These are phyloP conservation scores for Pseudogymnoascus sp. DNA, from an alignment of 2,329 filamentous ascomycete genomes.

Conservation along the genomic window DNA sequence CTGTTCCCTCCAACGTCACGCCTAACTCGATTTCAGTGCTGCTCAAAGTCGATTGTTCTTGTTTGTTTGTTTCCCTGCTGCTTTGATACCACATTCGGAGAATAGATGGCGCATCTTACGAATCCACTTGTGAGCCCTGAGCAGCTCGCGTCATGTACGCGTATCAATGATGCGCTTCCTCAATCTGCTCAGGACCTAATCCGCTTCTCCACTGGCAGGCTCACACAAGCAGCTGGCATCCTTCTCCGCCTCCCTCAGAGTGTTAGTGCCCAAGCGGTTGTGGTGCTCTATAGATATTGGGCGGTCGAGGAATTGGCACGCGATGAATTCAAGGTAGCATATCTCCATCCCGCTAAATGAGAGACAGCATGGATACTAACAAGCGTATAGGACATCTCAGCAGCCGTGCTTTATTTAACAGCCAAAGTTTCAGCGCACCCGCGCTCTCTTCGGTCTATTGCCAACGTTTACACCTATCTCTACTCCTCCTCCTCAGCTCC, in stretches of 20 bases:
- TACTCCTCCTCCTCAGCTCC: slow-evolving; percentile 49
- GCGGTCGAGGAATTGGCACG: slow-evolving; percentile 46
- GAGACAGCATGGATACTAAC: slow-evolving; percentile 9
- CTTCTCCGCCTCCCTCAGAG: slow-evolving; percentile 80
- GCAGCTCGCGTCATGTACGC: slow-evolving; percentile 54
- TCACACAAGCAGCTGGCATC: slow-evolving; percentile 72
- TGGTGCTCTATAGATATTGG: slow-evolving; percentile 78
- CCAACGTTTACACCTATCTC: slow-evolving; percentile 81
- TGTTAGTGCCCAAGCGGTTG: slow-evolving; percentile 75
- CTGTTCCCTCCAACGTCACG: background rate
- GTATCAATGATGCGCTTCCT: slow-evolving; percentile 50
- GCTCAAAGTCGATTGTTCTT: background rate
- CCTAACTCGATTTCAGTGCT: background rate
- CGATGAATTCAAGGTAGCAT: slow-evolving; percentile 42
- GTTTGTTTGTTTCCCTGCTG: background rate
- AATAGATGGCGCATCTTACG: slow-evolving; percentile 52
- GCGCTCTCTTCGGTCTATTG: slow-evolving; percentile 68
- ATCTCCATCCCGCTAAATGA: background rate
- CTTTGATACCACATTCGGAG: too few species aligned
- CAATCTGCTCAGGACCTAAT: slow-evolving; percentile 64
- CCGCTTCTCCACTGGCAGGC: slow-evolving; percentile 62
- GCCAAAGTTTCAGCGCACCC: slow-evolving; percentile 76
- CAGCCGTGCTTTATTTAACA: slow-evolving; percentile 71
- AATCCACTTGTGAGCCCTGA: slow-evolving; percentile 68
- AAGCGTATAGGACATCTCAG: slow-evolving; percentile 62